Percentiles rank a stretch among this genome's conserved stretches.
phyloP scores from a whole-genome alignment of 2,329 filamentous ascomycete genomes.

The Leptographium lundbergii region DNA sequence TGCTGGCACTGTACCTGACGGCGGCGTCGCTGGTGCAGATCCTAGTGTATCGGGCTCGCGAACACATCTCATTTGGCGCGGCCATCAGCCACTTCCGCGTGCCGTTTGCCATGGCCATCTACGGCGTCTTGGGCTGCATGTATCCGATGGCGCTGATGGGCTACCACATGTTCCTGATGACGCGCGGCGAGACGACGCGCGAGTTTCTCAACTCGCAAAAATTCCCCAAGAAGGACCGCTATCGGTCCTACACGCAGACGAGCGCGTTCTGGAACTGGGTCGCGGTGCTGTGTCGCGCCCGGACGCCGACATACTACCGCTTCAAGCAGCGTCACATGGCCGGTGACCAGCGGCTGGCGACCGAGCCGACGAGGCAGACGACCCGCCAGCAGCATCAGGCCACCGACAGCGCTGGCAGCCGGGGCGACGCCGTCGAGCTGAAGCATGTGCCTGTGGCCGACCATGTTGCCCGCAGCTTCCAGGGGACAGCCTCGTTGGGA shows the following conservation, averaged over 20 bases:
- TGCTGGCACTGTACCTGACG: conserved; percentile 65
- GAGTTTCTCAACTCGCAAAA: conserved; percentile 96
- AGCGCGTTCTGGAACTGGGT: conserved; percentile 66
- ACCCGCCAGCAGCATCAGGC: not conserved
- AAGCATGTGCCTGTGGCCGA: conserved; percentile 37
- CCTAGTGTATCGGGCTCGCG: conserved; percentile 52
- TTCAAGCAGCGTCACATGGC: conserved; percentile 68
- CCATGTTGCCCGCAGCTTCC: conserved; percentile 32
- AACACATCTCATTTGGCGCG: conserved; percentile 52
- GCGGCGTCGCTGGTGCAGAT: conserved; percentile 72
- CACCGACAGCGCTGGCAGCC: conserved; percentile 19
- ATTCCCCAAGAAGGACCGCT: conserved; percentile 82
- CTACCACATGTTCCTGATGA: conserved; percentile 88
- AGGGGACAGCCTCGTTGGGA: conserved; percentile 38
- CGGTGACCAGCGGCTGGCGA: conserved; percentile 75
- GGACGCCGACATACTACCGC: conserved; percentile 75
- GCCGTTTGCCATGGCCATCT: conserved; percentile 80
- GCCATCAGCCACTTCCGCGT: conserved; percentile 62
- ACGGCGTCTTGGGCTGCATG: conserved; percentile 57
- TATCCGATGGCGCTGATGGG: conserved; percentile 76
- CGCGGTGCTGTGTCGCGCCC: conserved; percentile 67
- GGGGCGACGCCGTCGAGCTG: conserved; percentile 54
- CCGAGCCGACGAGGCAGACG: conserved; percentile 23
- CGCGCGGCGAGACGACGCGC: conserved; percentile 82
- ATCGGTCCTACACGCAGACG: conserved; percentile 77